phyloP scores from a whole-genome alignment of 306 rosid genomes.

The Rosa rugosa region DNA sequence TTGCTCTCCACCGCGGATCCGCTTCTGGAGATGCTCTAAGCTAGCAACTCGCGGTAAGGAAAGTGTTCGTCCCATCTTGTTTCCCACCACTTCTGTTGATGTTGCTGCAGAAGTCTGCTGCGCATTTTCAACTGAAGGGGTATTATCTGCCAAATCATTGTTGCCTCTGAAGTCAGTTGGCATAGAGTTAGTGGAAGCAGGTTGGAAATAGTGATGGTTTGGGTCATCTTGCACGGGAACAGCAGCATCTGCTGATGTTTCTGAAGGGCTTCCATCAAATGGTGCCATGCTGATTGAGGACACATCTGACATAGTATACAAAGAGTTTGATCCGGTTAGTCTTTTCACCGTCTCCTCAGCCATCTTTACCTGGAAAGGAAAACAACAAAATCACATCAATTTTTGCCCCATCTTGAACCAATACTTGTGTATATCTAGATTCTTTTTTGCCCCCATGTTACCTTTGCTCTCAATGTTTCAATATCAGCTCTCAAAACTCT shows the following conservation, averaged over 20 bases:
- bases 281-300: slow-evolving; percentile 58
- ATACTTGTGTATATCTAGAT: neutral
- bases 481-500: slow-evolving; percentile 85
- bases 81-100: slow-evolving; percentile 32
- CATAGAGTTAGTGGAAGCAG: slow-evolving; percentile 37
- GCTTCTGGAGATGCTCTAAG: slow-evolving; percentile 93
- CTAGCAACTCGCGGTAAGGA: slow-evolving; percentile 87
- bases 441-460: slow-evolving; percentile 12
- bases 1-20: slow-evolving; percentile 61
- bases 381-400: neutral
- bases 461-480: slow-evolving; percentile 96
- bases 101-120: slow-evolving; percentile 43
- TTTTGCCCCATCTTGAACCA: neutral
- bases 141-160: slow-evolving; percentile 46
- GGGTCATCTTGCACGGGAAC: slow-evolving; percentile 63
- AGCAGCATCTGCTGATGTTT: slow-evolving; percentile 67
- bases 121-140: slow-evolving; percentile 46
- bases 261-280: slow-evolving; percentile 68
- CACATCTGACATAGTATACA: slow-evolving; percentile 56
- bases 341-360: slow-evolving; percentile 81
- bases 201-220: slow-evolving; percentile 47
- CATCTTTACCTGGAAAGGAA: slow-evolving; percentile 66
- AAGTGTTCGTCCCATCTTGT: slow-evolving; percentile 49
- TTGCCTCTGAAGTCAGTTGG: slow-evolving; percentile 39
- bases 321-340: slow-evolving; percentile 57